These are phyloP conservation scores for Skeletonema menzelii DNA, from an alignment of 108 stramenopile genomes.

Conservation along the genomic window DNA sequence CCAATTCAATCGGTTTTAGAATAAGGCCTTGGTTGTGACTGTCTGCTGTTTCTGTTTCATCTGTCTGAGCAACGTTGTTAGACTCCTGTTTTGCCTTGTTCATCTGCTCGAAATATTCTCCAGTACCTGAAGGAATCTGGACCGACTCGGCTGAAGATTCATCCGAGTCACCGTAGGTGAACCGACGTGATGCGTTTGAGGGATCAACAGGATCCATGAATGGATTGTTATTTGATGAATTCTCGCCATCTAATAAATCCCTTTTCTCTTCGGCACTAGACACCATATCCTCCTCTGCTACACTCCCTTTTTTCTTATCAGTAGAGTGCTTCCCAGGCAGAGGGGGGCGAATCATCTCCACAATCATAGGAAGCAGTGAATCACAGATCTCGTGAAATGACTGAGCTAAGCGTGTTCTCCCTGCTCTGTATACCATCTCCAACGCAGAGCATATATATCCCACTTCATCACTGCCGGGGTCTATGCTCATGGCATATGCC, in stretches of 20 bases:
- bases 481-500: conserved; percentile 37
- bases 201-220: conserved; percentile 11
- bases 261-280: background rate
- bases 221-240: background rate
- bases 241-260: conserved; percentile 1
- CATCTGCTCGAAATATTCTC: conserved; percentile 22
- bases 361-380: conserved; percentile 41
- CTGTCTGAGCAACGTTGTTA: background rate
- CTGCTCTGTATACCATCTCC: conserved; percentile 51
- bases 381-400: conserved; percentile 48
- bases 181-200: background rate
- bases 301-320: conserved; percentile 6
- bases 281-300: conserved; percentile 1
- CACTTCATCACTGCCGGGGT: conserved; percentile 33
- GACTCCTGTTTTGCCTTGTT: background rate
- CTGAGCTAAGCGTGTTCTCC: conserved; percentile 30
- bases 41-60: background rate
- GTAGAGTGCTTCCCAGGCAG: background rate
- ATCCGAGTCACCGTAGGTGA: conserved; percentile 16
- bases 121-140: conserved; percentile 18
- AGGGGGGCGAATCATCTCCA: conserved; percentile 51
- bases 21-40: background rate
- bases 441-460: conserved; percentile 48
- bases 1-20: background rate
- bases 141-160: conserved; percentile 32